phyloP scores from a whole-genome alignment of 441 rosid genomes.

The Hura crepitans region DNA sequence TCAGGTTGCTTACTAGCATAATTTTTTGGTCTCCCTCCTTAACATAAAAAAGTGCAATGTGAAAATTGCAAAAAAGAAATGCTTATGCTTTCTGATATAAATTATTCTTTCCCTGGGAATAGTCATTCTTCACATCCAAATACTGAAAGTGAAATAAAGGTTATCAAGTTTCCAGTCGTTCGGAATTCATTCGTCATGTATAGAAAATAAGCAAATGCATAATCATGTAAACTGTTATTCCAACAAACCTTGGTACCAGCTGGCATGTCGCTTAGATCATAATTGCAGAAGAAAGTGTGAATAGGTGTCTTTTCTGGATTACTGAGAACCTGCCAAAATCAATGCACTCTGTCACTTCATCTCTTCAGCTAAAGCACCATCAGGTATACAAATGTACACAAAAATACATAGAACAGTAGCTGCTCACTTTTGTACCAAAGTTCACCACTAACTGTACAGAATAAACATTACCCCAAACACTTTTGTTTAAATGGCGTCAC shows the following conservation, averaged over 20 bases:
- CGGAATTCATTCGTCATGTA: not conserved
- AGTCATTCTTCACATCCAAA: not conserved
- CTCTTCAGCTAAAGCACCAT: not conserved
- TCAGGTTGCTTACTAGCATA: not conserved
- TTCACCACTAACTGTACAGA: not conserved
- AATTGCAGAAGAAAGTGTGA: constrained; percentile 53
- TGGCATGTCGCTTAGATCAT: constrained; percentile 62
- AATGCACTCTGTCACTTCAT: constrained; percentile 18
- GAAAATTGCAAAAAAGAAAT: not conserved
- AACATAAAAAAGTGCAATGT: not conserved
- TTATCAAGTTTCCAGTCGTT: not conserved
- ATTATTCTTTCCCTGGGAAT: not conserved
- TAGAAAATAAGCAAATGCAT: not conserved
- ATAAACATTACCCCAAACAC: not conserved
- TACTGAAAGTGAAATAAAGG: not conserved
- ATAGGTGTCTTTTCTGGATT: constrained; percentile 69
- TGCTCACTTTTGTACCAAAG: not conserved
- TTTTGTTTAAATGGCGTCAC: not conserved
- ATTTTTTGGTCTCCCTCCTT: not conserved
- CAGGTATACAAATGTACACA: not conserved
- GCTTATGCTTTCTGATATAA: not conserved
- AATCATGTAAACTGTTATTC: not conserved
- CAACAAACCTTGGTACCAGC: constrained; percentile 52
- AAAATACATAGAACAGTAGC: not conserved
- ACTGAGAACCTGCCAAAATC: constrained; percentile 52